Percentiles rank a stretch among this genome's conserved stretches.
phyloP scores from a whole-genome alignment of 2,329 filamentous ascomycete species.

The Fonsecaea erecta region DNA sequence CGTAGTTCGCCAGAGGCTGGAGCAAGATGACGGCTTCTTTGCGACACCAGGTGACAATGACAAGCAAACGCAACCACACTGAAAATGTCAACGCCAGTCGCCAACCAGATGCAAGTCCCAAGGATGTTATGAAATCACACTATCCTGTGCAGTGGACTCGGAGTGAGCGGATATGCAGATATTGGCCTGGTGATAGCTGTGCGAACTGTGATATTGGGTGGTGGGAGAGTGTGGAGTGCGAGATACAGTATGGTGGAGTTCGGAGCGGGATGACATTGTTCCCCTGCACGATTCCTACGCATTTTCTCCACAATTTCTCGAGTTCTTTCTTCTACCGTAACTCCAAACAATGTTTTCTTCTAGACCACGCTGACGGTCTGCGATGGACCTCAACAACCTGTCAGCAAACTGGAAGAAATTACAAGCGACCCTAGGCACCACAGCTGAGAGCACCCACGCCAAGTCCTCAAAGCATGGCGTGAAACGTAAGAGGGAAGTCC shows the following conservation, averaged over 20 bases:
- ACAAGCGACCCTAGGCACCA: constrained; percentile 50
- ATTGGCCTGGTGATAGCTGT: not conserved
- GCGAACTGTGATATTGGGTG: not conserved
- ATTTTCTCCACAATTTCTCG: not conserved
- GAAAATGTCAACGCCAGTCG: constrained; percentile 3
- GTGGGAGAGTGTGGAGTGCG: not conserved
- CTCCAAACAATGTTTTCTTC: not conserved
- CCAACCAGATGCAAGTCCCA: not conserved
- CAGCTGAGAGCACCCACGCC: constrained; percentile 32
- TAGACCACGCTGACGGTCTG: not conserved
- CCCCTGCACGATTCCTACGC: not conserved
- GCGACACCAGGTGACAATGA: not conserved
- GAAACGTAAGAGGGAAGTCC: constrained; percentile 35
- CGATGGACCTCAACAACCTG: constrained; percentile 49
- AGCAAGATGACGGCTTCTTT: not conserved
- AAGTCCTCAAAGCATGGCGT: constrained; percentile 42
- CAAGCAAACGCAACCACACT: not conserved
- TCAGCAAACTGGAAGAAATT: constrained; percentile 59
- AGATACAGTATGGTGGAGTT: not conserved
- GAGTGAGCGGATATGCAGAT: not conserved
- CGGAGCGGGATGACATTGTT: not conserved
- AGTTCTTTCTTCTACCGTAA: not conserved
- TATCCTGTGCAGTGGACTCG: not conserved
- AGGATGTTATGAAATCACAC: not conserved
- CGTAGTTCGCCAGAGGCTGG: not conserved